Evolutionary conservation across 139 green algal species (phyloP).

Genomic region (Micractinium conductrix): DNA sequence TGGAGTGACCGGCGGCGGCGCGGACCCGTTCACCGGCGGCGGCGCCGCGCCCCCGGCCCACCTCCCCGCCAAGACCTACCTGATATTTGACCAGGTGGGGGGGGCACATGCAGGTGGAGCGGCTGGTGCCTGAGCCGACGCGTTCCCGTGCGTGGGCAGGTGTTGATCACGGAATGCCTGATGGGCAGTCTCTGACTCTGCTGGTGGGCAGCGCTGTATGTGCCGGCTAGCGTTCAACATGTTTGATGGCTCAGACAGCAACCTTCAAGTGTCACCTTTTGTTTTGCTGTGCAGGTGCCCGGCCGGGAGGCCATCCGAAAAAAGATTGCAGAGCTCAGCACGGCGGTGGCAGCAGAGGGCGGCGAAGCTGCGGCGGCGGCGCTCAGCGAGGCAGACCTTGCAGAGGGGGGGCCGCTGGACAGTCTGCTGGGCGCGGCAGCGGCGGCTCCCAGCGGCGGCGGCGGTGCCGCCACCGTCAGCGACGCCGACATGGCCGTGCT

Average conservation of each 20-base stretch:
- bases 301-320: slow-evolving; percentile 25
- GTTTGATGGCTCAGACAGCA: too few species aligned
- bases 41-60: background rate
- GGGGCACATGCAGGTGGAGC: too few species aligned
- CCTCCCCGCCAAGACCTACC: slow-evolving; percentile 11
- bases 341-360: background rate
- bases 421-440: slow-evolving; percentile 45
- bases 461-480: background rate
- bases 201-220: too few species aligned
- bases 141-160: too few species aligned
- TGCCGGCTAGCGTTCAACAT: too few species aligned
- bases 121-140: too few species aligned
- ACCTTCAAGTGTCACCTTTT: too few species aligned
- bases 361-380: slow-evolving; percentile 3
- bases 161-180: too few species aligned
- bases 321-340: slow-evolving; percentile 33
- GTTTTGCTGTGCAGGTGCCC: slow-evolving; percentile 23
- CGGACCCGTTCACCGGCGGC: slow-evolving; percentile 10
- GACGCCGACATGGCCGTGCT: slow-evolving; percentile 49
- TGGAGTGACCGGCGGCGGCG: slow-evolving; percentile 15
- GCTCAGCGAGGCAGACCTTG: slow-evolving; percentile 50
- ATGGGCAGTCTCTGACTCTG: too few species aligned
- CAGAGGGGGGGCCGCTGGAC: slow-evolving; percentile 54
- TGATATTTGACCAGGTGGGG: slow-evolving; percentile 29
- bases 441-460: background rate